phyloP scores from a whole-genome alignment of 1,284 basidiomycete species.

The Marasmius tenuissimus region DNA sequence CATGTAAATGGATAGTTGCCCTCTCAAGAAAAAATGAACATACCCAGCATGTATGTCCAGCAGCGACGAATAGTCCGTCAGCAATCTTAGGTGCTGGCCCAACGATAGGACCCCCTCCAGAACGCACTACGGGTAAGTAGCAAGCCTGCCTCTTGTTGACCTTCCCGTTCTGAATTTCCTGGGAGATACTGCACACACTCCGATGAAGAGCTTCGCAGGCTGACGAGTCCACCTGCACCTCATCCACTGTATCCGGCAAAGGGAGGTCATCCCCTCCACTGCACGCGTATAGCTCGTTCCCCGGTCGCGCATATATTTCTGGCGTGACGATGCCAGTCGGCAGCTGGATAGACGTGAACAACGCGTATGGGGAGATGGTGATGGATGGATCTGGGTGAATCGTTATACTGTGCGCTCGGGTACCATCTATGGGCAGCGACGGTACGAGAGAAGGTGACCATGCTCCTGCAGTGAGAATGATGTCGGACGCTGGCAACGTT shows the following conservation, averaged over 20 bases:
- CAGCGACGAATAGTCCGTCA: conserved; percentile 58
- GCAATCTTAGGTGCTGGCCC: conserved; percentile 50
- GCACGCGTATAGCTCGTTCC: conserved; percentile 69
- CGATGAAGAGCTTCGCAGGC: conserved; percentile 56
- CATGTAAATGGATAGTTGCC: not conserved
- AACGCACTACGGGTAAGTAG: conserved; percentile 57
- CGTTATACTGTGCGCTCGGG: conserved; percentile 69
- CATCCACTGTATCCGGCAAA: conserved; percentile 61
- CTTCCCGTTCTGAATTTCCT: conserved; percentile 48
- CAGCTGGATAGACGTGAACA: conserved; percentile 62
- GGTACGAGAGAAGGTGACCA: conserved; percentile 74
- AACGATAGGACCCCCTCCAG: conserved; percentile 59
- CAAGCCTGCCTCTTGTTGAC: conserved; percentile 66
- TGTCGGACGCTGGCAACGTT: conserved; percentile 54
- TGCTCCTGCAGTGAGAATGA: conserved; percentile 82
- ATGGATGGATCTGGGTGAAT: conserved; percentile 46
- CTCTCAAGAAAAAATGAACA: conserved; percentile 17
- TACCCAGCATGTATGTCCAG: conserved; percentile 73
- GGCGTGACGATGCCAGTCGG: conserved; percentile 40
- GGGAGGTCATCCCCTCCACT: conserved; percentile 62
- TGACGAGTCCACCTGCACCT: conserved; percentile 50
- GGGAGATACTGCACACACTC: conserved; percentile 59
- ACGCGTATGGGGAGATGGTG: conserved; percentile 58
- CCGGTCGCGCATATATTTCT: conserved; percentile 71
- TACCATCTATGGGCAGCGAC: conserved; percentile 54